Evolutionary conservation across 1,139 yeast genomes (phyloP).

Genomic region (Saccharomyces hybrid): DNA sequence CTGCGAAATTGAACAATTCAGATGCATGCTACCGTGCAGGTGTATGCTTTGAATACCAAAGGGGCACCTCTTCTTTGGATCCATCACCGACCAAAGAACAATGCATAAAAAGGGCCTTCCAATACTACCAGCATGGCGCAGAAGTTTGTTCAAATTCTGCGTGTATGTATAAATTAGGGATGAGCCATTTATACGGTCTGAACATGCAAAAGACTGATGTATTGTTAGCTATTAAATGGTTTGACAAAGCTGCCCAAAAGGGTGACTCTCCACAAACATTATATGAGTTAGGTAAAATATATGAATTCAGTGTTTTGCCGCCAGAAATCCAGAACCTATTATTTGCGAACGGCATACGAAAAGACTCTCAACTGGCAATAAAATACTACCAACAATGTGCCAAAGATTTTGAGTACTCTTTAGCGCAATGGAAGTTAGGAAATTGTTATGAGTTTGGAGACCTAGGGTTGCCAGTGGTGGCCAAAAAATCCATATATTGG

Average conservation of each 20-base stretch:
- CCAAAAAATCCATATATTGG: conserved; percentile 82
- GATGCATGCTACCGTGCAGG: conserved; percentile 60
- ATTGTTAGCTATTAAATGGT: conserved; percentile 46
- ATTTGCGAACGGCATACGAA: conserved; percentile 15
- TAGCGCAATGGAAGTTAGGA: conserved; percentile 82
- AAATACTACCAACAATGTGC: conserved; percentile 73
- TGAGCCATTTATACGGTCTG: conserved; percentile 48
- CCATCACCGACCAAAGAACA: conserved; percentile 30
- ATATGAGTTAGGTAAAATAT: conserved; percentile 61
- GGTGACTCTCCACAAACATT: conserved; percentile 42
- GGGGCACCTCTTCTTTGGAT: conserved; percentile 37
- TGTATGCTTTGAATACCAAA: conserved; percentile 59
- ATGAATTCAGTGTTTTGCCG: conserved; percentile 46
- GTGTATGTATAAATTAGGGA: conserved; percentile 62
- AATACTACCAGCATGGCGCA: conserved; percentile 52
- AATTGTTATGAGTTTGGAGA: conserved; percentile 83
- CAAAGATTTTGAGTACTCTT: conserved; percentile 53
- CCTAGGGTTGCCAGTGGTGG: conserved; percentile 54
- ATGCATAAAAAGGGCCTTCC: conserved; percentile 38
- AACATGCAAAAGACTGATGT: conserved; percentile 26
- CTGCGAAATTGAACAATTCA: conserved; percentile 49
- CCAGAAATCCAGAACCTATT: conserved; percentile 13
- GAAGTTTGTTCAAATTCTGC: conserved; percentile 47
- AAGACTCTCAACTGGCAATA: conserved; percentile 53
- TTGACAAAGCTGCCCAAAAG: conserved; percentile 43